Evolutionary conservation across 495 filamentous ascomycete genomes (phyloP).

Genomic region (Cairneyella variabilis): DNA sequence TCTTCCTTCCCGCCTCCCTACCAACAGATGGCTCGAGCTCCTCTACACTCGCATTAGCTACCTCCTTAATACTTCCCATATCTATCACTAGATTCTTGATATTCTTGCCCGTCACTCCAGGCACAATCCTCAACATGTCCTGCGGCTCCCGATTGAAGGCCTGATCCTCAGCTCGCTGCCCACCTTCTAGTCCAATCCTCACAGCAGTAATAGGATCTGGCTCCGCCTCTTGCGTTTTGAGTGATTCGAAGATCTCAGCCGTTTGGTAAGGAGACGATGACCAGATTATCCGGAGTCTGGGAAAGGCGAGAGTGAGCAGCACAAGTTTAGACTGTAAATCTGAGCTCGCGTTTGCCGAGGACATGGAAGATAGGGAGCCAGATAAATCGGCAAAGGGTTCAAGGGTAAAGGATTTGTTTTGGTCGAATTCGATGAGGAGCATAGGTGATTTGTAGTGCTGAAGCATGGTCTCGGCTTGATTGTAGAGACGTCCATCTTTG

Average conservation of each 20-base stretch:
- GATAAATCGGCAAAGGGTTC: conserved; percentile 85
- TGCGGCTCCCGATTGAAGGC: conserved; percentile 59
- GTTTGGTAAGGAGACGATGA: conserved; percentile 91
- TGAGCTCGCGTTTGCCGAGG: conserved; percentile 51
- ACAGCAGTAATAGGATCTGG: conserved; percentile 89
- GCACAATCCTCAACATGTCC: conserved; percentile 85
- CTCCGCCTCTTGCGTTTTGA: conserved; percentile 85
- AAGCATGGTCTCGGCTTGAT: conserved; percentile 91
- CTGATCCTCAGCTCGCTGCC: conserved; percentile 48
- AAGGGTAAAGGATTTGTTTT: conserved; percentile 94
- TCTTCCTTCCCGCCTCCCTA: conserved; percentile 71
- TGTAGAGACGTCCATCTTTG: conserved; percentile 84
- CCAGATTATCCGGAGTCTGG: conserved; percentile 87
- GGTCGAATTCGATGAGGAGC: conserved; percentile 95
- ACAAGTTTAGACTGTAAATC: conserved; percentile 92
- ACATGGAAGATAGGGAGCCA: conserved; percentile 54
- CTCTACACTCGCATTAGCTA: conserved; percentile 80
- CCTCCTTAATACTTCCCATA: conserved; percentile 70
- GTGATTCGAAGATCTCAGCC: conserved; percentile 89
- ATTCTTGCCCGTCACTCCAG: conserved; percentile 79
- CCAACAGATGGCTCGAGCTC: conserved; percentile 73
- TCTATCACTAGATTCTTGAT: conserved; percentile 65
- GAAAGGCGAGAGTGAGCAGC: conserved; percentile 88
- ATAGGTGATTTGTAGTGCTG: conserved; percentile 87
- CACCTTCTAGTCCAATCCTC: conserved; percentile 70